phyloP scores from a whole-genome alignment of 306 rosid species.

The Lablab purpureus region DNA sequence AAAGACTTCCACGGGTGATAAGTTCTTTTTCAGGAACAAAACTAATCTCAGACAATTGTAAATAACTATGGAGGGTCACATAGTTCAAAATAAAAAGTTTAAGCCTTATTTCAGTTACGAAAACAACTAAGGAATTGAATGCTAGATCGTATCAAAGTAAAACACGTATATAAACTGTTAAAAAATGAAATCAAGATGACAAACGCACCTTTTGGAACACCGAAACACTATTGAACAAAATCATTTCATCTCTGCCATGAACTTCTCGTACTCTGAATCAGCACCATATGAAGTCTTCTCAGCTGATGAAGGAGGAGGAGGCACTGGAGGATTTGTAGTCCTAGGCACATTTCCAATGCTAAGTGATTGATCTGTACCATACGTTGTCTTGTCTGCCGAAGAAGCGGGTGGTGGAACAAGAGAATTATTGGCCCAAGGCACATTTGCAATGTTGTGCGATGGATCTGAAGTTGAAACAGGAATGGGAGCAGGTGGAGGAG shows the following conservation, averaged over 20 bases:
- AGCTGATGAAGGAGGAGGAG: slow-evolving; percentile 66
- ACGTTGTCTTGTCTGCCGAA: slow-evolving; percentile 59
- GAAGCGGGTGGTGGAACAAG: slow-evolving; percentile 59
- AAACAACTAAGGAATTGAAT: slow-evolving; percentile 31
- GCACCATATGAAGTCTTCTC: slow-evolving; percentile 74
- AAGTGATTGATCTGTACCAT: slow-evolving; percentile 70
- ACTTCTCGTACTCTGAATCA: slow-evolving; percentile 93
- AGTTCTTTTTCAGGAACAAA: background rate
- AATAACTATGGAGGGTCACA: slow-evolving; percentile 17
- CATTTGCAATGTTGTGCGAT: slow-evolving; percentile 68
- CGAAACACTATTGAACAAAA: slow-evolving; percentile 37
- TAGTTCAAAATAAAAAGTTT: slow-evolving; percentile 1
- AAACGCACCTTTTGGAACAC: slow-evolving; percentile 59
- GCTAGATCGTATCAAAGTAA: background rate
- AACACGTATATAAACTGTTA: slow-evolving; percentile 6
- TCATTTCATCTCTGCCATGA: slow-evolving; percentile 99
- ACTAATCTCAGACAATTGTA: background rate
- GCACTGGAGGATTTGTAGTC: slow-evolving; percentile 73
- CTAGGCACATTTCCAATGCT: slow-evolving; percentile 73
- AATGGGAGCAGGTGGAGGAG: slow-evolving; percentile 60
- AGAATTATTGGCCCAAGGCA: slow-evolving; percentile 84
- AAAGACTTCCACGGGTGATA: background rate
- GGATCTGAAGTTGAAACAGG: slow-evolving; percentile 64
- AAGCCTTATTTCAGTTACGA: slow-evolving; percentile 22
- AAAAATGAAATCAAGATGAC: background rate